Evolutionary conservation across 371 early-diverging fungal genomes (phyloP), one percentile per base, ranked within the genome.

Genomic region (Paraphysoderma sedebokerense): DNA sequence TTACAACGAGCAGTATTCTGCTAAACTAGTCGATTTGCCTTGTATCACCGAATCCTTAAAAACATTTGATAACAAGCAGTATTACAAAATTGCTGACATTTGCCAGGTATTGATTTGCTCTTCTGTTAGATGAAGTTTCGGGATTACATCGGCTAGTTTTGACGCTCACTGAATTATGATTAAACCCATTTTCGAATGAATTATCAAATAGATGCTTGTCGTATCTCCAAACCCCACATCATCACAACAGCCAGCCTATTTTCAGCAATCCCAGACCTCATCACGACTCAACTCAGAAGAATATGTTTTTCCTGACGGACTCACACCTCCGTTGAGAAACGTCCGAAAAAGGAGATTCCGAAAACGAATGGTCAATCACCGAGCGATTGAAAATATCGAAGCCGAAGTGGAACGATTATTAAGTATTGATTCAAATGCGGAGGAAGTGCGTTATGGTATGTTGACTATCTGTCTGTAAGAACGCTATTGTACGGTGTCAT

Each of bases 51-150:
- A 99, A 63, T 77, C 95, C 6, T 93, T 93, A 51, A 89, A 95
- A 58, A 92, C 93, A 0, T 61, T 85, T 5, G 93, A 98, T 53
- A 82, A 82, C 47, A 92, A 92, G 56, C 95, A 93, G 57, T 73
- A 92, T 53, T 87, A 87, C 58, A 99, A 99, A 65, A 78, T 93
- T n/a, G 89, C 87, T 11, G 98, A 98, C 54, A 82, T 96, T n/a
- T 87, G 81, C 5, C 97, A 91, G 59, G 76, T 85, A 64, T 42
- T 48, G 26, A 7, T 52, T 22, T 51, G 30, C 17, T 31, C 42
- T 42, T 22, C 17, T 20, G 29, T 51, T 5, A 31, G 30, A 19
- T 28, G 39, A 29, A 23, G 17, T 31, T 27, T 33, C 33, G 5
- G 45, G 44, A 45, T 31, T 23, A 41, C 5, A 13, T n/a, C 8